Evolutionary conservation across 441 rosid genomes (phyloP).

Genomic region (Melianthus villosus): DNA sequence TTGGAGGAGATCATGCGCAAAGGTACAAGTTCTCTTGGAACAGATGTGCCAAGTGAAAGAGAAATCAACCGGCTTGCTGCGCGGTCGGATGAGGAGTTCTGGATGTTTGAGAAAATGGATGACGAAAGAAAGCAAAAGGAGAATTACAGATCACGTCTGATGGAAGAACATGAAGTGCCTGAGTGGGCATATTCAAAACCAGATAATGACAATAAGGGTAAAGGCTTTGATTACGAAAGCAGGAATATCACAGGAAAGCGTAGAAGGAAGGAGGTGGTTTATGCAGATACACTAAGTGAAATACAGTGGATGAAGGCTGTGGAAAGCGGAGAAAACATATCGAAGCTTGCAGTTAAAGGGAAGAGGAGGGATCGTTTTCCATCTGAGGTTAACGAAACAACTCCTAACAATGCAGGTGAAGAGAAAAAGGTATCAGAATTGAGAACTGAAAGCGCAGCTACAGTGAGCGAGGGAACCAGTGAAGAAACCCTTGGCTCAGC

Average conservation of each 20-base stretch:
- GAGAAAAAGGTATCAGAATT: conserved; percentile 3
- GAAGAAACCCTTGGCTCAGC: conserved; percentile 6
- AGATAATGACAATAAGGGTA: conserved; percentile 37
- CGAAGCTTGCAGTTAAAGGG: conserved; percentile 23
- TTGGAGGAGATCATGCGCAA: conserved; percentile 89
- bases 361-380: conserved; percentile 8
- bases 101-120: conserved; percentile 91
- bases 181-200: conserved; percentile 75
- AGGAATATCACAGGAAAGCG: conserved; percentile 55
- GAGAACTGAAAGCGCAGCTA: conserved; percentile 5
- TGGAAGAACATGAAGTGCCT: conserved; percentile 96
- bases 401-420: neutral
- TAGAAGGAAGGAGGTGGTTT: conserved; percentile 63
- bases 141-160: conserved; percentile 74
- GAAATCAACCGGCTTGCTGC: conserved; percentile 97
- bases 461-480: conserved; percentile 8
- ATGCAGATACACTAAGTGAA: conserved; percentile 73
- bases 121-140: conserved; percentile 76
- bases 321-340: conserved; percentile 68
- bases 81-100: conserved; percentile 71
- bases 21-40: conserved; percentile 92
- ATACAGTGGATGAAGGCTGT: conserved; percentile 81
- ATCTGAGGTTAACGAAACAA: neutral
- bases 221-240: conserved; percentile 29
- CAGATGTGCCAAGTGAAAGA: conserved; percentile 95